Evolutionary conservation across 2,329 filamentous ascomycete genomes (phyloP), one percentile per base, ranked within the genome.

Genomic region (Arthrocladium fulminans): DNA sequence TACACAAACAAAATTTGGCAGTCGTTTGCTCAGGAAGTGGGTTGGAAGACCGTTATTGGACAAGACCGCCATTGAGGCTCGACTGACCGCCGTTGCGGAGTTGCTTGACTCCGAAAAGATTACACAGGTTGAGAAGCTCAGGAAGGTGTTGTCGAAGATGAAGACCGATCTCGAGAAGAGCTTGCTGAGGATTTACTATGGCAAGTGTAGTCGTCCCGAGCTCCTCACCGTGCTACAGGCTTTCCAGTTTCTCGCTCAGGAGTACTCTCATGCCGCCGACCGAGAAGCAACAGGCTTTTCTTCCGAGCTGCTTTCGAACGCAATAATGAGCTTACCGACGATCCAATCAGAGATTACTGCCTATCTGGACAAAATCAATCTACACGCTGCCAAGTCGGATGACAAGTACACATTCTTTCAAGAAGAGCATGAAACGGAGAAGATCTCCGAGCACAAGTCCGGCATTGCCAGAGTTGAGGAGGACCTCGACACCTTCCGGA

Each of bases 321-420:
- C 88, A 10, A 77, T 97, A 51, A 76, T 77, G 20, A 77, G 81
- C 7, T 73, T 98, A 4, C 90, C 92, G 0, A 76, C 73, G 10
- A 94, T 97, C 44, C 72, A 83, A 6, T 75, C 83, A 17, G 79
- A 81, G 15, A 79, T 97, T 3, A 73, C 86, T 15, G 73, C 73
- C 1, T 88, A 86, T 61, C 77, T 98, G 2, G 84, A 94, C 47
- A 84, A 81, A 52, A 92, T 98, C 66, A 94, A 94, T 59, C 73
- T 83, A 25, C 76, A 86, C 56, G 86, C 92, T 1, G 92, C 90
- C 0, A 83, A 82, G 42, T 80, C 79, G 20, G 84, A 97, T 60
- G 89, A 98, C 73, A 96, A 95, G 64, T 97, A 96, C 64, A 74
- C 76, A 29, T 98, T 98, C 72, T 96, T 98, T 65, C 80, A 84